Evolutionary conservation across 495 filamentous ascomycete genomes (phyloP), one percentile per base, ranked within the genome.

Genomic region (Lophiostoma macrostomum): DNA sequence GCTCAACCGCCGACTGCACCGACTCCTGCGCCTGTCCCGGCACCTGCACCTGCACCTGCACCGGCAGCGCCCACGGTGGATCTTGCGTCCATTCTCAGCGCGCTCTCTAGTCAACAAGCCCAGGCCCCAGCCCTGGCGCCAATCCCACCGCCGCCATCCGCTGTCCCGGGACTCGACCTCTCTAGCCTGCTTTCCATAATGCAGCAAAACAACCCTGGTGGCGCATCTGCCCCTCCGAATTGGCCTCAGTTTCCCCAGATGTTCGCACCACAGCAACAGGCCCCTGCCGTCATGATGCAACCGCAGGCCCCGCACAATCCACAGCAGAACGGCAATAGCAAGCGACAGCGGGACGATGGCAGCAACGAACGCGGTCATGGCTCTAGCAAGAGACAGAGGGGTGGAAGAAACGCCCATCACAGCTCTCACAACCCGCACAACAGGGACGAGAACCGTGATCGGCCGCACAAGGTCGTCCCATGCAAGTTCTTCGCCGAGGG

Each of bases 401-500:
- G 28, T 20, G 53, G 49, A 31, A 48, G 27, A 27, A 16, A 25
- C 30, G 53, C 42, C 18, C 25, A 43, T 23, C 14, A 50, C n/a
- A 39, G n/a, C n/a, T n/a, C n/a, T n/a, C n/a, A n/a, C n/a, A n/a
- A n/a, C n/a, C n/a, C n/a, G n/a, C n/a, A n/a, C n/a, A n/a, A n/a
- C n/a, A n/a, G n/a, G n/a, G n/a, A n/a, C n/a, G n/a, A n/a, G n/a
- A n/a, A 47, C 10, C 43, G 50, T 5, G 35, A 42, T 27, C 5
- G 7, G 11, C 53, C 38, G 31, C 64, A 69, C 53, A 68, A 65
- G 27, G 50, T 65, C 7, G 36, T 67, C 62, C 76, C 86, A 13
- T 96, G 90, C 70, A 80, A 76, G 40, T 95, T 89, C 69, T 96
- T 77, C 75, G 73, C 77, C 5, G 78, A 86, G 50, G 89, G 89